Base-by-base conservation (phyloP, 495 filamentous ascomycete species). In the Trichoderma gamsii region DNA sequence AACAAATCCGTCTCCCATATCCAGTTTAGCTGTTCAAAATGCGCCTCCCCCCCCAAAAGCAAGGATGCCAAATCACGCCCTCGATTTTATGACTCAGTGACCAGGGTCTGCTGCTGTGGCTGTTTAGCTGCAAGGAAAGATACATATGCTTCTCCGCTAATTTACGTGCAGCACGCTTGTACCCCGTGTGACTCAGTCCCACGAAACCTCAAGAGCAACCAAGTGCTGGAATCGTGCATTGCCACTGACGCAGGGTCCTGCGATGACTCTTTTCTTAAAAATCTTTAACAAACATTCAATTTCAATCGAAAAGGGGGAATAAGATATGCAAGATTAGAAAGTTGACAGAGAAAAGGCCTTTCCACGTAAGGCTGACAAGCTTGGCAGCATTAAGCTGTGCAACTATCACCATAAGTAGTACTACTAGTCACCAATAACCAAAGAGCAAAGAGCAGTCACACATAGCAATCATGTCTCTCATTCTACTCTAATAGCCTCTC, bases 401-500 rank as follows among this genome's bases (percentile, higher is more conserved):
- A 38, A 38, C 7, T 9, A 38, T 38, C 44, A 49, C 18, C 44
- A 49, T 12, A 49, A 18, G 13, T 12, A 16, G n/a, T n/a, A n/a
- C n/a, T n/a, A n/a, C n/a, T n/a, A n/a, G 13, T n/a, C 44, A 16
- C 18, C 44, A 49, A 49, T 38, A 9, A 7, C 35, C 35, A 38
- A 38, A 5, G 5, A 38, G 6, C 43, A 46, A 46, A 4, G 1
- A 46, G 12, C 35, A 38, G 7, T 38, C 49, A 52, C 18, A 21
- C 16, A 6, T 61, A 32, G 56, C 56, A 61, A 25, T 61, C 56
- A 16, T 38, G 4, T 61, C 56, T 61, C 56, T 61, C 56, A 32
- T 61, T 61, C 23, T 61, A 61, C 56, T 61, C 56, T 61, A 27
- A 61, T 32, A 61, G 23, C 56, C 27, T 61, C 56, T 27, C 56